Base-by-base conservation (phyloP, 1,284 basidiomycete genomes). In the Sporisorium sorghi region DNA sequence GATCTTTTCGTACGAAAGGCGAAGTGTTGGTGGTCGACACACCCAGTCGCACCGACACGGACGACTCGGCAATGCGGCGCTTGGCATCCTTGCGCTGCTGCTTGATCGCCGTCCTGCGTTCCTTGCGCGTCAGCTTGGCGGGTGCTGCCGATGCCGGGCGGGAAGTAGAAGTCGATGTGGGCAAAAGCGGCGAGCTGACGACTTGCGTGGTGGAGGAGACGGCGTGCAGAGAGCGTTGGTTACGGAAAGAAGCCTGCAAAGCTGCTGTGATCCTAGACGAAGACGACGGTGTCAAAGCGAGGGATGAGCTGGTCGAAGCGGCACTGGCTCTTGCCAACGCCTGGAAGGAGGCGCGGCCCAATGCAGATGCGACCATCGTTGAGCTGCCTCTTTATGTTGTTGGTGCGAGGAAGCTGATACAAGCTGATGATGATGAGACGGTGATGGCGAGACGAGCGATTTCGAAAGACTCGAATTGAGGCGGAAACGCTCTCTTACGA, bases 1-100 rank as follows among this genome's bases (percentile, higher is more conserved):
- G 72, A 58, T 83, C 81, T 19, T 77, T 79, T 24, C 83, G 73
- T 15, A 83, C 83, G 39, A 76, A 78, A 3, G 83, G 82, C 43
- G 83, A 76, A 6, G 68, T 54, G 11, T 60, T 73, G 49, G 66
- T 48, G 15, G 77, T 73, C 12, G 65, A 58, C 1, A 83, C 73
- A 24, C 82, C 83, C n/a, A 82, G 58, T 17, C 76, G 72, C 0
- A 73, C 80, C 2, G 81, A 76, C 14, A 82, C 67, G 51, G 79
- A 61, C 19, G 78, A 74, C 40, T 59, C 63, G 48, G 63, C 69
- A 12, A 71, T 59, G 32, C 58, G 56, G 53, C 62, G 62, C 46
- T 73, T 77, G 15, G 69, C 64, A 1, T 58, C 51, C 54, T 79
- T 76, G 35, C 75, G 71, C 58, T 76, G 73, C 19, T 58, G 32